These are phyloP conservation scores for Stachybotrys chlorohalonatus DNA, from an alignment of 2,329 filamentous ascomycete species.

Conservation along the genomic window DNA sequence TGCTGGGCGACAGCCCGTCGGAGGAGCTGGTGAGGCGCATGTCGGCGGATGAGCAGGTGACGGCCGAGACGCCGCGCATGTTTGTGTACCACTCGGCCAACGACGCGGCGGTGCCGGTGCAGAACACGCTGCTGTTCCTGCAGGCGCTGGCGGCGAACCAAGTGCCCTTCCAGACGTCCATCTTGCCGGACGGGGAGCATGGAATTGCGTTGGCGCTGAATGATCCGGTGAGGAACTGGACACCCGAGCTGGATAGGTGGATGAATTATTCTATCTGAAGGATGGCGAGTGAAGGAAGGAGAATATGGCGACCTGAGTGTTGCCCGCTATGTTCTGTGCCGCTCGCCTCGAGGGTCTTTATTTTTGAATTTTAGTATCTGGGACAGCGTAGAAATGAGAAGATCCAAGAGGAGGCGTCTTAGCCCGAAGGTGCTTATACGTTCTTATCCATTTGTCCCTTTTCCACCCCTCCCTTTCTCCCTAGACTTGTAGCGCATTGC, in stretches of 20 bases:
- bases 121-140: conserved; percentile 17
- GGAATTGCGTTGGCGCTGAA: conserved; percentile 15
- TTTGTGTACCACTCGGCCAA: conserved; percentile 25
- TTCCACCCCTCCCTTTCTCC: no score
- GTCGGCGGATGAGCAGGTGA: conserved; percentile 16
- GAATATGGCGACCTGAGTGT: no score
- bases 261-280: conserved; percentile 10
- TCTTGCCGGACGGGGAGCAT: conserved; percentile 18
- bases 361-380: no score
- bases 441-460: no score
- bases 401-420: no score
- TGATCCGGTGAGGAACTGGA: conserved; percentile 14
- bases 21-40: conserved; percentile 7
- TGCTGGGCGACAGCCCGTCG: conserved; percentile 8
- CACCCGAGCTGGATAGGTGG: conserved; percentile 16
- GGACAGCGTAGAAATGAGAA: no score
- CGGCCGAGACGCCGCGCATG: conserved; percentile 16
- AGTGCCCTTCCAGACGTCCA: conserved; percentile 12
- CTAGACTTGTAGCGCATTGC: no score
- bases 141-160: conserved; percentile 12
- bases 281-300: no score
- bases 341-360: no score
- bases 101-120: conserved; percentile 14
- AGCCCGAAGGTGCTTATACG: no score
- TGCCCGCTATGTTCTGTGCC: no score